phyloP scores from a whole-genome alignment of 1,284 basidiomycete species.

The Xanthoconium separans region DNA sequence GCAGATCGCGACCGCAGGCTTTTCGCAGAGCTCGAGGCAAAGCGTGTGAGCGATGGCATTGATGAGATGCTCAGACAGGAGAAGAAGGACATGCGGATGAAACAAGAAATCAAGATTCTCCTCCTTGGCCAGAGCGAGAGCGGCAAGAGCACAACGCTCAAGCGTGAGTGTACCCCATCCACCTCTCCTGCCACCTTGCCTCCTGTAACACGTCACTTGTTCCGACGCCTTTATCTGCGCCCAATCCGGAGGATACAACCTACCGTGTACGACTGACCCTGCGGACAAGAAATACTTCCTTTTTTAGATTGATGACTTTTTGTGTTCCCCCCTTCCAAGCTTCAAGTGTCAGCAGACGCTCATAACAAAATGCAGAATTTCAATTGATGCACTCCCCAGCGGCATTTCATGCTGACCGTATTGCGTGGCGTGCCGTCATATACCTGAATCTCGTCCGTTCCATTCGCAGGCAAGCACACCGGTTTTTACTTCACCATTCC shows the following conservation, averaged over 20 bases:
- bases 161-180: constrained; percentile 58
- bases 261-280: neutral
- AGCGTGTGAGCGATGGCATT: constrained; percentile 70
- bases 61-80: constrained; percentile 73
- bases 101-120: constrained; percentile 67
- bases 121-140: constrained; percentile 81
- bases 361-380: constrained; percentile 55
- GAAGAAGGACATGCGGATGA: constrained; percentile 54
- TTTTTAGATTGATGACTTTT: constrained; percentile 5
- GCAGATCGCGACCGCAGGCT: constrained; percentile 61
- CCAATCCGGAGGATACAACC: constrained; percentile 1
- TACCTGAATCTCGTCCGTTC: constrained; percentile 83
- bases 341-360: constrained; percentile 10
- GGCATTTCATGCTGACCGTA: constrained; percentile 71
- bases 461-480: constrained; percentile 55
- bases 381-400: constrained; percentile 73
- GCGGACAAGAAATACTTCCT: constrained; percentile 2
- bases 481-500: neutral
- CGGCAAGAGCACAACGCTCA: constrained; percentile 79
- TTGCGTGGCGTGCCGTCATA: constrained; percentile 81
- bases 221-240: neutral
- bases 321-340: neutral
- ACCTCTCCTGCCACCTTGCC: constrained; percentile 4
- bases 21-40: constrained; percentile 64
- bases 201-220: neutral